These are phyloP conservation scores for Neurospora sp. DNA, from an alignment of 495 filamentous ascomycete genomes.

Conservation along the genomic window DNA sequence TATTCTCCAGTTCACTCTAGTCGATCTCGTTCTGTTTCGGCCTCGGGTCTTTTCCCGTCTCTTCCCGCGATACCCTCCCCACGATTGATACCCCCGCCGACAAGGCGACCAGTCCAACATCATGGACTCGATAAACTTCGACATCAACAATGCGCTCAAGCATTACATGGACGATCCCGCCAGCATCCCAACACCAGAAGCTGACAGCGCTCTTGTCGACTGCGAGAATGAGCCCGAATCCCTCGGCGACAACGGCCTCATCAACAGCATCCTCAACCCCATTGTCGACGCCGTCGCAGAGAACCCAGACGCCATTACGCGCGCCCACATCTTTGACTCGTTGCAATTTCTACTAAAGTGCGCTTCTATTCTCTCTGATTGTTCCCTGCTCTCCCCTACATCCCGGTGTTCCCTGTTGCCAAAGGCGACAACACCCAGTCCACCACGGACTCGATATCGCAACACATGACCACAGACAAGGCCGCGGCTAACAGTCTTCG, in stretches of 20 bases:
- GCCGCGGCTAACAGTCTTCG: not conserved
- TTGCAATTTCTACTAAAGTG: slow-evolving; percentile 96
- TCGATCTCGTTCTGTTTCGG: not conserved
- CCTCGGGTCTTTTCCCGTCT: slow-evolving; percentile 6
- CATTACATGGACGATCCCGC: slow-evolving; percentile 88
- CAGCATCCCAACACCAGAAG: slow-evolving; percentile 75
- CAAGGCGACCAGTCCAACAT: not conserved
- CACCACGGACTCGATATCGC: not conserved
- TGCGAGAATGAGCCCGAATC: slow-evolving; percentile 88
- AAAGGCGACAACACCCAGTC: slow-evolving; percentile 4
- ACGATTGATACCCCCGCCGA: slow-evolving; percentile 17
- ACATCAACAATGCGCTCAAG: slow-evolving; percentile 93
- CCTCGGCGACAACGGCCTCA: slow-evolving; percentile 57
- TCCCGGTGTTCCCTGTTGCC: not conserved
- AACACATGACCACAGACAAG: not conserved
- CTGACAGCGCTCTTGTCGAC: slow-evolving; percentile 72
- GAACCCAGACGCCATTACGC: slow-evolving; percentile 76
- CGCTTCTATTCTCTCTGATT: slow-evolving; percentile 50
- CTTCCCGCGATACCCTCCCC: not conserved
- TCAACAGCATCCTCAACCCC: slow-evolving; percentile 80
- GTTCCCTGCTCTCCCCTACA: slow-evolving; percentile 1
- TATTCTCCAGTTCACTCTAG: not conserved
- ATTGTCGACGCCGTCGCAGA: slow-evolving; percentile 91
- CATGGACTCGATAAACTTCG: slow-evolving; percentile 78
- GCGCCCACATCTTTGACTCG: slow-evolving; percentile 74